Evolutionary conservation across 2,329 filamentous ascomycete species (phyloP), one percentile per base, ranked within the genome.

Genomic region (Cercospora brassicicola): DNA sequence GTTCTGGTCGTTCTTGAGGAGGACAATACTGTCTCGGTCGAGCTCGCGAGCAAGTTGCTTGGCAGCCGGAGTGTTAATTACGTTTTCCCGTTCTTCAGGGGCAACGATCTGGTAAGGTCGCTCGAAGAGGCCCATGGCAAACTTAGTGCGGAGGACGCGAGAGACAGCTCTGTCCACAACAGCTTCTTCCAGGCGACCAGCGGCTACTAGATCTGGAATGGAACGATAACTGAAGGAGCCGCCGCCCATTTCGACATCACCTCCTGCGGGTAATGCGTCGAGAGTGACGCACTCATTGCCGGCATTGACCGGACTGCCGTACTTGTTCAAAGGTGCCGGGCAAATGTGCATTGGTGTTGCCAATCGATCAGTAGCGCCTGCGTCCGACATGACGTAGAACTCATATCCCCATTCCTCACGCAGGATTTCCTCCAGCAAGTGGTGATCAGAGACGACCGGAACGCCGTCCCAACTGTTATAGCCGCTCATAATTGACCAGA

Each of bases 181-280:
- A 5, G 84, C 79, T 30, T 87, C 82, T 51, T 87, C 83, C 1
- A 93, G 79, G 65, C 86, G 87, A 0, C 89, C 89, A 1, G 85
- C 82, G 64, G 86, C 79, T 15, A 92, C 83, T 59, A 92, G 83
- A 30, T 86, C 82, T 5, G 90, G 88, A 62, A 93, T 91, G 39
- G 83, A 85, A 71, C 88, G 83, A 75, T 88, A 90, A 76, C 88
- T 92, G 81, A 87, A 92, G 20, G 88, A 89, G 20, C 91, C 90
- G 45, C 90, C 90, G 11, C 90, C 90, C 90, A 92, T 92, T 74
- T 93, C 91, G 11, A 90, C 84, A 72, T 92, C 90, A 60, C 88
- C 90, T 2, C 91, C 90, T 4, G 90, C 88, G 0, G 87, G 87
- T 4, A 93, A 83, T 8, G 87, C 84, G 72, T 86, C 85, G 59